Evolutionary conservation across 2,329 filamentous ascomycete species (phyloP).

Genomic region (Diaporthe velutina): DNA sequence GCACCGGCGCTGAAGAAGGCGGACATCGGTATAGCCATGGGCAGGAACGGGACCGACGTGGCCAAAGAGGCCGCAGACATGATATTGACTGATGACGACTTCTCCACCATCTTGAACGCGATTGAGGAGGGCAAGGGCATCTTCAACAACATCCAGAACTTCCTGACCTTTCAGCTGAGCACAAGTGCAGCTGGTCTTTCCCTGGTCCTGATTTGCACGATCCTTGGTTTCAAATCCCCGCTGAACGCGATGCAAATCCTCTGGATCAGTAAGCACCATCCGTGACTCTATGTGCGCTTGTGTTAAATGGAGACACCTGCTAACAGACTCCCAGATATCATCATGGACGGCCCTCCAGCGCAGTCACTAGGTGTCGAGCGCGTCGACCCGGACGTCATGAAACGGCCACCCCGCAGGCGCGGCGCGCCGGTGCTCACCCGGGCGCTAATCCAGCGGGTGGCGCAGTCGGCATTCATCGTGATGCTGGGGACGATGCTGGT

Average conservation of each 20-base stretch:
- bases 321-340: conserved; percentile 77
- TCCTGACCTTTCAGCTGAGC: conserved; percentile 97
- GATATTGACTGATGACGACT: conserved; percentile 91
- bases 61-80: conserved; percentile 97
- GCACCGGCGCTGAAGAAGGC: conserved; percentile 96
- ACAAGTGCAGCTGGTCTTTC: conserved; percentile 95
- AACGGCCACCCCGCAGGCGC: conserved; percentile 85
- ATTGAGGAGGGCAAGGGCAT: conserved; percentile 99
- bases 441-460: conserved; percentile 83
- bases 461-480: conserved; percentile 89
- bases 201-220: conserved; percentile 91
- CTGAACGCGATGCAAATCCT: conserved; percentile 99
- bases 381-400: conserved; percentile 95
- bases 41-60: conserved; percentile 92
- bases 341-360: conserved; percentile 98
- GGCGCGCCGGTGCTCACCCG: conserved; percentile 92
- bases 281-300: neutral
- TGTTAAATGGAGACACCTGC: neutral
- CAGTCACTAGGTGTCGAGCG: conserved; percentile 97
- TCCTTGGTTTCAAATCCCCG: conserved; percentile 93
- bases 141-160: conserved; percentile 99
- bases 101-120: conserved; percentile 90
- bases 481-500: conserved; percentile 92
- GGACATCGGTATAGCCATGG: conserved; percentile 98
- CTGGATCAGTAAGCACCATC: conserved; percentile 87